Percentiles rank a stretch among this genome's conserved stretches.
Evolutionary conservation across 2,329 filamentous ascomycete genomes (phyloP).

Genomic region (Monosporascus cannonballus): DNA sequence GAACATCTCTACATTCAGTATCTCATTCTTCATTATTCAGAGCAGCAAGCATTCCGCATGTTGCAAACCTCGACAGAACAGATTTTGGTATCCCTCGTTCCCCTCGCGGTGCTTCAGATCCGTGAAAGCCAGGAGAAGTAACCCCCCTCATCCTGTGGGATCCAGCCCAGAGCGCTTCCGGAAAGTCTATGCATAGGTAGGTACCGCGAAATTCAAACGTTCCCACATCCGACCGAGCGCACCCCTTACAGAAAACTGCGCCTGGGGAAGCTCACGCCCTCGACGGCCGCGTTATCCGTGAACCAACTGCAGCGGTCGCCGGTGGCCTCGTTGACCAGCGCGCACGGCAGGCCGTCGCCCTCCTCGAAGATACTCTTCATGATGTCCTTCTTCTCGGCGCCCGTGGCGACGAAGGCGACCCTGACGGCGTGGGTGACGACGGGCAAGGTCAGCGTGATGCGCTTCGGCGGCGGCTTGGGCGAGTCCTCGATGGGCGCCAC

Average conservation of each 20-base stretch:
- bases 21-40: neutral
- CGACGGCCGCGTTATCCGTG: conserved; percentile 77
- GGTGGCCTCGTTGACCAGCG: conserved; percentile 76
- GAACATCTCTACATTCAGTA: neutral
- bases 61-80: neutral
- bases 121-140: neutral
- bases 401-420: conserved; percentile 88
- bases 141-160: too few relatives aligned
- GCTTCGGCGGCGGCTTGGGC: conserved; percentile 84
- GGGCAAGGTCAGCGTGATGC: conserved; percentile 88
- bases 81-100: neutral
- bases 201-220: neutral
- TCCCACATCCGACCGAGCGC: too few relatives aligned
- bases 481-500: conserved; percentile 88
- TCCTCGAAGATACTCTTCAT: conserved; percentile 91
- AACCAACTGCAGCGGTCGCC: conserved; percentile 95
- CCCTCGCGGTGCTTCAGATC: neutral
- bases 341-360: conserved; percentile 73
- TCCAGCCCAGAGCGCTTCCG: neutral
- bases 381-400: conserved; percentile 81
- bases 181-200: neutral
- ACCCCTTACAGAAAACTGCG: conserved; percentile 51
- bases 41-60: neutral
- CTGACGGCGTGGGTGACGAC: conserved; percentile 82
- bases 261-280: conserved; percentile 77